A percentile compares a stretch with the other conserved stretches of the same genome.
phyloP scores from a whole-genome alignment of 2,329 filamentous ascomycete genomes.

The Blastomyces gilchristii region DNA sequence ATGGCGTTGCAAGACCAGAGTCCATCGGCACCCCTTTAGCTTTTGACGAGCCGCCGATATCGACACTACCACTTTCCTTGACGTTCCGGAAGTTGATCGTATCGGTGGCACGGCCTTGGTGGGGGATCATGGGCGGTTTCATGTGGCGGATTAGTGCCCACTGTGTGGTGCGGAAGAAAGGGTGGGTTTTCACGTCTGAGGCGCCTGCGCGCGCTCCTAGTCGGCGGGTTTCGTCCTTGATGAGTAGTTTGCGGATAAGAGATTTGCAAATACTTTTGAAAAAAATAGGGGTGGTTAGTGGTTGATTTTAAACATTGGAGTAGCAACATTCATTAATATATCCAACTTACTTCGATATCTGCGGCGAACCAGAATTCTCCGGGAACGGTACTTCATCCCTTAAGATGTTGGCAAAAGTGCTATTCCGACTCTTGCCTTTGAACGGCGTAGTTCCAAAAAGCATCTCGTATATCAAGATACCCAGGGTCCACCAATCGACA shows the following conservation, averaged over 20 bases:
- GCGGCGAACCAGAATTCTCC: slow-evolving; percentile 70
- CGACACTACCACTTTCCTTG: slow-evolving; percentile 92
- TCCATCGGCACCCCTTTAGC: slow-evolving; percentile 75
- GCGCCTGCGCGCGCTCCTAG: slow-evolving; percentile 89
- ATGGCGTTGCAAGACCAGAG: slow-evolving; percentile 74
- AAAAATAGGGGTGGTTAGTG: slow-evolving; percentile 5
- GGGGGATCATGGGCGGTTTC: slow-evolving; percentile 94
- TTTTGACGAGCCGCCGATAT: slow-evolving; percentile 43
- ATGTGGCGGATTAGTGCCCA: slow-evolving; percentile 96
- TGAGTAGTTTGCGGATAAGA: slow-evolving; percentile 87
- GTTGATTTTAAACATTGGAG: background rate
- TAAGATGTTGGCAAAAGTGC: slow-evolving; percentile 94
- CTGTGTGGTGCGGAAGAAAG: slow-evolving; percentile 91
- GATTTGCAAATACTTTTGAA: slow-evolving; percentile 76
- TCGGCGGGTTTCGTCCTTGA: slow-evolving; percentile 93
- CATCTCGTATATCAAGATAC: slow-evolving; percentile 98
- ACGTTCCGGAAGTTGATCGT: slow-evolving; percentile 97
- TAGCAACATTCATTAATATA: background rate
- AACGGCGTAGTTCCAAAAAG: slow-evolving; percentile 96
- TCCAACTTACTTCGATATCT: slow-evolving; percentile 74
- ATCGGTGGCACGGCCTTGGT: slow-evolving; percentile 80
- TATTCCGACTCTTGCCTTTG: slow-evolving; percentile 98
- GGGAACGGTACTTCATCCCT: slow-evolving; percentile 94
- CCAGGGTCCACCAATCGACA: slow-evolving; percentile 98
- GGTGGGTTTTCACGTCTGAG: slow-evolving; percentile 90